Conservation (phyloP, 768 basidiomycete genomes). For the Xerocomus brunneocitrinus region DNA sequence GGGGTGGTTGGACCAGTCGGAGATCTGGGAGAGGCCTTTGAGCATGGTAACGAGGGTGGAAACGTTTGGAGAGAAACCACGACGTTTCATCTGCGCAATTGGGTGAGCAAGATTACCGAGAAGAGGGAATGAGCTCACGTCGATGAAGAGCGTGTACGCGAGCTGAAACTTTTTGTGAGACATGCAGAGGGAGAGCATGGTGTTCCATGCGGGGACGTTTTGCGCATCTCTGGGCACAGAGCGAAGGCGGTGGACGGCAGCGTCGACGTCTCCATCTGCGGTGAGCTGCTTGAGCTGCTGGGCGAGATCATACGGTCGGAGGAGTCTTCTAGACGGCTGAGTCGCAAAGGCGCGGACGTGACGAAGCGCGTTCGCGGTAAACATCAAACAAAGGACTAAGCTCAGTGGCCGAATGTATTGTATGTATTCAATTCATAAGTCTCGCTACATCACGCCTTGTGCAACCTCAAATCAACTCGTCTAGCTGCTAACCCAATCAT, state of each 20-base stretch:
- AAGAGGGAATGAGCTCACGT: slow-evolving; percentile 43
- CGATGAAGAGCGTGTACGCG: slow-evolving; percentile 60
- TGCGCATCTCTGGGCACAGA: slow-evolving; percentile 68
- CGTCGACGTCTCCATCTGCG: slow-evolving; percentile 50
- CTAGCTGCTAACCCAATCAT: slow-evolving; percentile 40
- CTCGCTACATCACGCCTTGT: slow-evolving; percentile 29
- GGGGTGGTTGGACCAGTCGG: slow-evolving; percentile 52
- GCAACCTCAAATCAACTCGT: slow-evolving; percentile 51
- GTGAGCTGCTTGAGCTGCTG: slow-evolving; percentile 54
- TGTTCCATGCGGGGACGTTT: slow-evolving; percentile 77
- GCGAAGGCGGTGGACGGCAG: slow-evolving; percentile 63
- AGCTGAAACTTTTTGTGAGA: slow-evolving; percentile 52
- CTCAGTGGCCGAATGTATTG: no score
- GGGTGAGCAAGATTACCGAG: slow-evolving; percentile 13
- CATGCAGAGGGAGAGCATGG: slow-evolving; percentile 63
- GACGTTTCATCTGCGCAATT: slow-evolving; percentile 69
- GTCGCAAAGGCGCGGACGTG: slow-evolving; percentile 6
- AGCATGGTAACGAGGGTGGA: slow-evolving; percentile 71
- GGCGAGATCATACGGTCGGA: slow-evolving; percentile 63
- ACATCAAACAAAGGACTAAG: background rate
- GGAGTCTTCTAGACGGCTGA: slow-evolving; percentile 25
- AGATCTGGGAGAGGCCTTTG: slow-evolving; percentile 55
- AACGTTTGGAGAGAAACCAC: slow-evolving; percentile 65
- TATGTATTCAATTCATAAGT: background rate
- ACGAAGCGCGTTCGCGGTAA: background rate